phyloP scores from a whole-genome alignment of 768 basidiomycete genomes.

The Myochromella boudieri region DNA sequence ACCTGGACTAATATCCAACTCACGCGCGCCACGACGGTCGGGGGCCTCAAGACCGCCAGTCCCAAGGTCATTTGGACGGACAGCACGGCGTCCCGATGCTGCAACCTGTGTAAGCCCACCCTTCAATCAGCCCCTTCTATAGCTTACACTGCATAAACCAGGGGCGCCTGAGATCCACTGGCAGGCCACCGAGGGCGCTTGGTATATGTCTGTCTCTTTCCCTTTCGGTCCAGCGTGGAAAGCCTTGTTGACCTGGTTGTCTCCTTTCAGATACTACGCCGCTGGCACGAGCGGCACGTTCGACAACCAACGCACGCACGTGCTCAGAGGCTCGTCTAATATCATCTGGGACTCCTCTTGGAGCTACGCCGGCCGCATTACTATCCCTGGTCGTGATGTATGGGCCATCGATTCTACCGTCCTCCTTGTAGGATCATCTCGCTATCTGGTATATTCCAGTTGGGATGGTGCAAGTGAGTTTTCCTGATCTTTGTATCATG shows the following conservation, averaged over 20 bases:
- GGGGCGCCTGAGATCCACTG: constrained; percentile 35
- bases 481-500: background rate
- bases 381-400: constrained; percentile 31
- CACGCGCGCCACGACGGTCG: constrained; percentile 27
- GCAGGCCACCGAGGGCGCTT: constrained; percentile 25
- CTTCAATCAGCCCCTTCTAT: background rate
- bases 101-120: constrained; percentile 25
- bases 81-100: constrained; percentile 27
- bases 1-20: constrained; percentile 31
- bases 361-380: constrained; percentile 31
- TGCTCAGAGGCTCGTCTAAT: constrained; percentile 27
- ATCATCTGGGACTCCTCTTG: constrained; percentile 33
- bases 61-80: constrained; percentile 32
- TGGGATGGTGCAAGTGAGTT: constrained; percentile 30
- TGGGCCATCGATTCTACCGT: constrained; percentile 35
- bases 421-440: constrained; percentile 20
- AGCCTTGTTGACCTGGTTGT: background rate
- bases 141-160: constrained; percentile 1
- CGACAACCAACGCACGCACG: constrained; percentile 33
- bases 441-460: constrained; percentile 32
- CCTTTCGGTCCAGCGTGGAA: background rate
- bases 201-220: constrained; percentile 27
- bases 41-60: constrained; percentile 34
- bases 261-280: constrained; percentile 25
- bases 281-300: constrained; percentile 30